phyloP scores from a whole-genome alignment of 2,329 filamentous ascomycete genomes.

The Colletotrichum sp. region DNA sequence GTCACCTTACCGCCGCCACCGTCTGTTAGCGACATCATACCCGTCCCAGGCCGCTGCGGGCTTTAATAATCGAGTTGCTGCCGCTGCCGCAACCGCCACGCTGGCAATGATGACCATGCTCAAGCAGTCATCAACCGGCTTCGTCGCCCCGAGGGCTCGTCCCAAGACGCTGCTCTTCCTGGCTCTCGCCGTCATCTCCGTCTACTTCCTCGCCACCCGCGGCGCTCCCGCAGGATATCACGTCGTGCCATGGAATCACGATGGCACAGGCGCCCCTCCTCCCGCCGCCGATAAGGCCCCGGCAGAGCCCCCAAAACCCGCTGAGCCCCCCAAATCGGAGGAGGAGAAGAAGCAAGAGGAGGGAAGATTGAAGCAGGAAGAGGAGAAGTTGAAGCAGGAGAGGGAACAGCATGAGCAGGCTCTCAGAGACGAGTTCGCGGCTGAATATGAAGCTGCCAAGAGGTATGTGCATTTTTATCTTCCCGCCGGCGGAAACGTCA shows the following conservation, averaged over 20 bases:
- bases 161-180: slow-evolving; percentile 47
- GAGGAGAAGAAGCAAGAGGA: slow-evolving; percentile 17
- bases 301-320: background rate
- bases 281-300: background rate
- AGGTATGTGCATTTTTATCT: slow-evolving; percentile 36
- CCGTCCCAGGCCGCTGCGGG: background rate
- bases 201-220: slow-evolving; percentile 48
- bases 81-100: background rate
- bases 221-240: slow-evolving; percentile 34
- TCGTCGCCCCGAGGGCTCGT: slow-evolving; percentile 37
- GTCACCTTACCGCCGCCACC: background rate
- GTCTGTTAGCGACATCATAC: background rate
- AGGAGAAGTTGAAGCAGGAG: slow-evolving; percentile 4
- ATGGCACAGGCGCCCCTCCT: background rate
- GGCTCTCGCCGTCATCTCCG: slow-evolving; percentile 40
- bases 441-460: slow-evolving; percentile 39
- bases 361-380: slow-evolving; percentile 6
- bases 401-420: slow-evolving; percentile 30
- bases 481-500: slow-evolving; percentile 17
- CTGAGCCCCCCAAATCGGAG: slow-evolving; percentile 15
- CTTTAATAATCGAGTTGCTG: background rate
- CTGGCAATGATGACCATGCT: slow-evolving; percentile 28
- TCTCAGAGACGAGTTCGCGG: slow-evolving; percentile 33
- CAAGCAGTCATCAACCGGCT: slow-evolving; percentile 18
- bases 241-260: slow-evolving; percentile 34